Conservation (phyloP, 106 monocot genomes). For the Apostasia ramifera region DNA sequence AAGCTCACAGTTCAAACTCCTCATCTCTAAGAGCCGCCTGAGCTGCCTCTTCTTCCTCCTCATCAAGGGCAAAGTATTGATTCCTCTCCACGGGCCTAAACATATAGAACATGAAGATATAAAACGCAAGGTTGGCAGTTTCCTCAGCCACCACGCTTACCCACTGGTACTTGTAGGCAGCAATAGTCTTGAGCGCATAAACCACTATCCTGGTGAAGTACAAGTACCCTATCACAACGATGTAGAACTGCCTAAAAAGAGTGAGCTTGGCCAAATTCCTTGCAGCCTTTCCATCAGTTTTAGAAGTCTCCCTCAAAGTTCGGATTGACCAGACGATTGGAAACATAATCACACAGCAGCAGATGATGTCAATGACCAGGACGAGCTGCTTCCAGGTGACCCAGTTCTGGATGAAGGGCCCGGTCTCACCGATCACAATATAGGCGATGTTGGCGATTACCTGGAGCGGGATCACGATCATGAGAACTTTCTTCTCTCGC, state of each 20-base stretch:
- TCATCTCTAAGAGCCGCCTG: conserved; percentile 59
- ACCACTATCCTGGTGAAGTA: conserved; percentile 96
- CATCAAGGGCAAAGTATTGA: conserved; percentile 75
- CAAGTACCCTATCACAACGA: conserved; percentile 80
- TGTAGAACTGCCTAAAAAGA: conserved; percentile 82
- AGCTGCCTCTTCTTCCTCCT: conserved; percentile 90
- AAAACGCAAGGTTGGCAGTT: conserved; percentile 57
- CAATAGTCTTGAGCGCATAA: conserved; percentile 69
- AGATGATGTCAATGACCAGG: conserved; percentile 70
- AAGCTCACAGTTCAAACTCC: conserved; percentile 76
- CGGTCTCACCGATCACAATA: conserved; percentile 86
- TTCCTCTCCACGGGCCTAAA: conserved; percentile 86
- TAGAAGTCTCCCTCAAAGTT: conserved; percentile 73
- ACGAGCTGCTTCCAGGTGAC: conserved; percentile 88
- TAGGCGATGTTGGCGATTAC: conserved; percentile 78
- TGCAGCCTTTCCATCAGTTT: conserved; percentile 93
- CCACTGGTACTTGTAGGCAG: conserved; percentile 80
- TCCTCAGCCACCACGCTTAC: conserved; percentile 78
- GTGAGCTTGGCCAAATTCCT: conserved; percentile 80
- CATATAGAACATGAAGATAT: conserved; percentile 82
- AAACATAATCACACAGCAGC: conserved; percentile 86
- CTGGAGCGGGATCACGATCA: conserved; percentile 89
- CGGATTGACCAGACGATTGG: conserved; percentile 91
- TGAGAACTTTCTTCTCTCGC: conserved; percentile 88
- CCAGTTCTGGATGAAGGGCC: conserved; percentile 69